Conservation (phyloP, 805 yeast species). For the Ogataea zsoltii region DNA sequence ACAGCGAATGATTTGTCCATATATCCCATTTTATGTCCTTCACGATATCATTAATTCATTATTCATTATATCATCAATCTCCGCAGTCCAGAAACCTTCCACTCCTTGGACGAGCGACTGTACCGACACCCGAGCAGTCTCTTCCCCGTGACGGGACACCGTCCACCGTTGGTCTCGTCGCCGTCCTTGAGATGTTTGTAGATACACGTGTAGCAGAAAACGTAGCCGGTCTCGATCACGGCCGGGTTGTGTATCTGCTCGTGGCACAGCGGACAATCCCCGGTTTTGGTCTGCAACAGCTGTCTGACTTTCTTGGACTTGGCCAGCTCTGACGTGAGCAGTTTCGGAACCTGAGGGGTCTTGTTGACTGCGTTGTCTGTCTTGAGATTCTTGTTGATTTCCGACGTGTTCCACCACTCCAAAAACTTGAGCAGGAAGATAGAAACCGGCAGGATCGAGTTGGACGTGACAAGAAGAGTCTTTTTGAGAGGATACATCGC, state of each 20-base stretch:
- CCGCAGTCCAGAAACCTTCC: conserved; percentile 77
- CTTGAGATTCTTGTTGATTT: conserved; percentile 56
- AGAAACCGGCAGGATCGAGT: conserved; percentile 71
- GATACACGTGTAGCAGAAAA: conserved; percentile 87
- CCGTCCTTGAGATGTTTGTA: conserved; percentile 58
- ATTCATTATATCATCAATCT: conserved; percentile 57
- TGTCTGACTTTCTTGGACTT: conserved; percentile 15
- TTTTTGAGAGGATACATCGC: conserved; percentile 26
- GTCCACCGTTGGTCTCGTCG: conserved; percentile 52
- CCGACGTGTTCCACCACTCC: conserved; percentile 91
- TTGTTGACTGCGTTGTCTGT: conserved; percentile 39
- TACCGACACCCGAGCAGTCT: conserved; percentile 70
- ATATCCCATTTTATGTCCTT: background rate
- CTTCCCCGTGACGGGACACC: conserved; percentile 83
- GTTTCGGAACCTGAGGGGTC: conserved; percentile 34
- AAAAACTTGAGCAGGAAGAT: conserved; percentile 79
- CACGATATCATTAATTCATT: background rate
- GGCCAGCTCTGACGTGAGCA: conserved; percentile 14
- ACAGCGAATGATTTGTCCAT: conserved; percentile 19
- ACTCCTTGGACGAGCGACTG: conserved; percentile 54
- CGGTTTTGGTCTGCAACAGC: conserved; percentile 30
- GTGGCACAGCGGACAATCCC: conserved; percentile 69
- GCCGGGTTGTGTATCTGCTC: conserved; percentile 73
- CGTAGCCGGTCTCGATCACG: conserved; percentile 87
- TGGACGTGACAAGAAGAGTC: conserved; percentile 29